phyloP scores from a whole-genome alignment of 371 early-diverging fungal genomes.

The Apophysomyces ossiformis region DNA sequence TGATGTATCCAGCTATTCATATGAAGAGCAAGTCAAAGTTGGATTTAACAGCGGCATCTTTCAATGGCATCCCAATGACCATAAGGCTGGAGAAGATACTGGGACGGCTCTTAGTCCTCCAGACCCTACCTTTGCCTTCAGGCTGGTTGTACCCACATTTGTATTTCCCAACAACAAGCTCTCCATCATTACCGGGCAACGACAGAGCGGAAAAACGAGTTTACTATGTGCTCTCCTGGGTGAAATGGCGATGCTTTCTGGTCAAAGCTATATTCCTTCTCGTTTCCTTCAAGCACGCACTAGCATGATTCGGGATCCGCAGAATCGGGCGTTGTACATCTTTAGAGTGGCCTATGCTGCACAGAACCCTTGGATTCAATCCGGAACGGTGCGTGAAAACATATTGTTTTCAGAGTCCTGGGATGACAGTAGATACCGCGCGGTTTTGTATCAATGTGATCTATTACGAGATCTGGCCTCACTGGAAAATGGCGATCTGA shows the following conservation, averaged over 20 bases:
- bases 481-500: conserved; percentile 81
- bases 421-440: conserved; percentile 66
- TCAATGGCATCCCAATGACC: conserved; percentile 26
- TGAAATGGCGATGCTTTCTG: conserved; percentile 55
- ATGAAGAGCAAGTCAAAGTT: conserved; percentile 23
- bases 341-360: conserved; percentile 71
- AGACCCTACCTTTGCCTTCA: conserved; percentile 17
- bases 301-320: conserved; percentile 25
- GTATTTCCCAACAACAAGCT: conserved; percentile 63
- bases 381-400: conserved; percentile 80
- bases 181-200: conserved; percentile 65
- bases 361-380: conserved; percentile 83
- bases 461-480: conserved; percentile 76
- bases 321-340: conserved; percentile 18
- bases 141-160: conserved; percentile 30
- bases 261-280: conserved; percentile 49
- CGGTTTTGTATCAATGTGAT: conserved; percentile 70
- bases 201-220: conserved; percentile 71
- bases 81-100: background rate
- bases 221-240: conserved; percentile 72
- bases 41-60: conserved; percentile 31
- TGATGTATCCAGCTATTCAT: background rate
- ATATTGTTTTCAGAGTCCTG: conserved; percentile 80
- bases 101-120: background rate
- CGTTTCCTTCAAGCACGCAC: conserved; percentile 21